phyloP scores from a whole-genome alignment of 257 asterid species.

The Orobanche coerulescens region DNA sequence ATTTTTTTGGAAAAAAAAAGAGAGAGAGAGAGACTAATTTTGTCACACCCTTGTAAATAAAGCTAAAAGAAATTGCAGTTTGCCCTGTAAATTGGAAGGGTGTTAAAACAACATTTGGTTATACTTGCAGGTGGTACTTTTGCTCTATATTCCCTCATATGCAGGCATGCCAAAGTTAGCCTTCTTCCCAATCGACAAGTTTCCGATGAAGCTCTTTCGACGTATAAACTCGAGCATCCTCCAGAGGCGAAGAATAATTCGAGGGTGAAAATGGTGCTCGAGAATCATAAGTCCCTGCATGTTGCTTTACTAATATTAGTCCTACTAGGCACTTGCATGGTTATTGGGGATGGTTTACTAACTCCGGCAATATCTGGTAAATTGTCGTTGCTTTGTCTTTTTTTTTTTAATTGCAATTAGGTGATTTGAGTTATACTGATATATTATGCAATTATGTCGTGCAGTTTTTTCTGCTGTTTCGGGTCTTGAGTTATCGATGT shows the following conservation, averaged over 20 bases:
- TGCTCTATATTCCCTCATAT: conserved; percentile 86
- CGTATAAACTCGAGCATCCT: conserved; percentile 72
- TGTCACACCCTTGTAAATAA: not conserved
- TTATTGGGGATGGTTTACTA: conserved; percentile 93
- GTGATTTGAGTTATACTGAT: conserved; percentile 12
- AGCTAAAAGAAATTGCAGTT: not conserved
- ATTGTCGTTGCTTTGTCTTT: not conserved
- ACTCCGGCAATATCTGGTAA: conserved; percentile 96
- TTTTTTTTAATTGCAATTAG: conserved; percentile 4
- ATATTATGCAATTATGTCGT: conserved; percentile 6
- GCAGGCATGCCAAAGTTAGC: conserved; percentile 96
- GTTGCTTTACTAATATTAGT: conserved; percentile 73
- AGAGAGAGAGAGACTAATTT: no score
- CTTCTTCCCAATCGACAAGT: conserved; percentile 85
- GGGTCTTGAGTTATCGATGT: conserved; percentile 92
- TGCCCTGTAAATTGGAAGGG: not conserved
- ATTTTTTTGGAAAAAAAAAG: not conserved
- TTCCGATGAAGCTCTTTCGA: conserved; percentile 85
- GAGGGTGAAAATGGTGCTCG: conserved; percentile 67
- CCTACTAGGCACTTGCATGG: conserved; percentile 97
- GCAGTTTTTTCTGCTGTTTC: conserved; percentile 96
- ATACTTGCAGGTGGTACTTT: conserved; percentile 96
- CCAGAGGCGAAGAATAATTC: conserved; percentile 56
- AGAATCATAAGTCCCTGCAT: conserved; percentile 76
- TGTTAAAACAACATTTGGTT: conserved; percentile 18